phyloP scores from a whole-genome alignment of 345 rosid species.

The Sisymbrium irio region DNA sequence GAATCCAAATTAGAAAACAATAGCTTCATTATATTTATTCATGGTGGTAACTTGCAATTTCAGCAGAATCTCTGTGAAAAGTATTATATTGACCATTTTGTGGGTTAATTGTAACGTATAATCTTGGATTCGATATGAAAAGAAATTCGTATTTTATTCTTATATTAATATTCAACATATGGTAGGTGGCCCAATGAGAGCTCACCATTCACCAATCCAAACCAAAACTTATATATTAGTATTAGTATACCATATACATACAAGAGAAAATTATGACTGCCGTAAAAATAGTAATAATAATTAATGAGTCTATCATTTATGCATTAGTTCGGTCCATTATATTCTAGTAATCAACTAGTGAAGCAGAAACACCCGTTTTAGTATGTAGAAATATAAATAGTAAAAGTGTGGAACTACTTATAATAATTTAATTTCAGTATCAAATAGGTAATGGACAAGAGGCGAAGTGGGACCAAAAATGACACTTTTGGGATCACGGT shows the following conservation, averaged over 20 bases:
- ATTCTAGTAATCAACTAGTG: background rate
- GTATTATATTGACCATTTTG: slow-evolving; percentile 21
- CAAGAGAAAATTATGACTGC: background rate
- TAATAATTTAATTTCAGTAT: slow-evolving; percentile 15
- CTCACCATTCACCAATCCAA: slow-evolving; percentile 32
- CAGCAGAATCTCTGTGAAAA: slow-evolving; percentile 34
- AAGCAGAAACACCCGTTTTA: background rate
- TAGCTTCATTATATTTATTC: background rate
- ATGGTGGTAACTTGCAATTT: slow-evolving; percentile 32
- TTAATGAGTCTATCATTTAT: background rate
- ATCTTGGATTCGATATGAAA: slow-evolving; percentile 24
- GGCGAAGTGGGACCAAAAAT: slow-evolving; percentile 53
- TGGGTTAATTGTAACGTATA: slow-evolving; percentile 35
- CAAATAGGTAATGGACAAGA: slow-evolving; percentile 35
- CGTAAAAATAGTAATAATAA: background rate
- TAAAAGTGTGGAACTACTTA: background rate
- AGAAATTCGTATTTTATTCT: slow-evolving; percentile 7
- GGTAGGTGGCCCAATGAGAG: slow-evolving; percentile 37
- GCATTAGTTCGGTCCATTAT: slow-evolving; percentile 1
- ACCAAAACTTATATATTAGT: background rate
- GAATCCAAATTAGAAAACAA: slow-evolving; percentile 2
- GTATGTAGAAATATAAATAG: background rate
- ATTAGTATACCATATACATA: background rate
- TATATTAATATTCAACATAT: slow-evolving; percentile 9
- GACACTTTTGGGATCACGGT: slow-evolving; percentile 64